Conservation (phyloP, 192 early-diverging fungal genomes). For the Backusella liffmaniae region DNA sequence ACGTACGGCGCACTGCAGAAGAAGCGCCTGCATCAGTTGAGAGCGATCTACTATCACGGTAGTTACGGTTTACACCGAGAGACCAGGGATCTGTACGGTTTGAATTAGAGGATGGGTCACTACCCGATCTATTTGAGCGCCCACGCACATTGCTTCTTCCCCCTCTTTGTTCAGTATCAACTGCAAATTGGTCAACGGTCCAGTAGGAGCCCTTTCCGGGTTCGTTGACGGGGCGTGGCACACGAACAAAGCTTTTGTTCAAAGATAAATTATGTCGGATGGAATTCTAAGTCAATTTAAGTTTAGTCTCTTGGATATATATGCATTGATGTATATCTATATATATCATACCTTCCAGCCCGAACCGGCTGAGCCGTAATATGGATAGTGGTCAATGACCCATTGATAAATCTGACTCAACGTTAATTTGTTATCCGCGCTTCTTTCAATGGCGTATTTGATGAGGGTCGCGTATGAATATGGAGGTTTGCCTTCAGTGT, state of each 20-base stretch:
- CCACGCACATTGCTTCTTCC: slow-evolving; percentile 22
- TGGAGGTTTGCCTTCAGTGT: slow-evolving; percentile 61
- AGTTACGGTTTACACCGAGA: slow-evolving; percentile 2
- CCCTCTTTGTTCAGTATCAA: slow-evolving; percentile 24
- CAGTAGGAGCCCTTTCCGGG: slow-evolving; percentile 88
- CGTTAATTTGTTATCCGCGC: slow-evolving; percentile 64
- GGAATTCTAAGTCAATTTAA: slow-evolving; percentile 64
- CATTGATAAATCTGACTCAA: slow-evolving; percentile 81
- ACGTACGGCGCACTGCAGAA: slow-evolving; percentile 11
- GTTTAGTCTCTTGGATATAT: neutral
- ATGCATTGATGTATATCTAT: neutral
- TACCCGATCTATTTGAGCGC: slow-evolving; percentile 25
- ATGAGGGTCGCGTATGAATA: slow-evolving; percentile 80
- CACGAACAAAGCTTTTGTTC: slow-evolving; percentile 79
- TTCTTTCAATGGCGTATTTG: slow-evolving; percentile 69
- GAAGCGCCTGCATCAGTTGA: slow-evolving; percentile 14
- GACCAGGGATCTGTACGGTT: slow-evolving; percentile 8
- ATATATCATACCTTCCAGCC: slow-evolving; percentile 51
- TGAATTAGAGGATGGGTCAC: slow-evolving; percentile 21
- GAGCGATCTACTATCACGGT: slow-evolving; percentile 18
- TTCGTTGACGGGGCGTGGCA: slow-evolving; percentile 75
- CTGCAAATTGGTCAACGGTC: slow-evolving; percentile 63
- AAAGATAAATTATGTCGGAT: slow-evolving; percentile 83
- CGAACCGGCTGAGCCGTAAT: slow-evolving; percentile 64
- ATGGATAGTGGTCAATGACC: slow-evolving; percentile 71